phyloP scores from a whole-genome alignment of 2,329 filamentous ascomycete species.

The Trichoderma koningiopsis region DNA sequence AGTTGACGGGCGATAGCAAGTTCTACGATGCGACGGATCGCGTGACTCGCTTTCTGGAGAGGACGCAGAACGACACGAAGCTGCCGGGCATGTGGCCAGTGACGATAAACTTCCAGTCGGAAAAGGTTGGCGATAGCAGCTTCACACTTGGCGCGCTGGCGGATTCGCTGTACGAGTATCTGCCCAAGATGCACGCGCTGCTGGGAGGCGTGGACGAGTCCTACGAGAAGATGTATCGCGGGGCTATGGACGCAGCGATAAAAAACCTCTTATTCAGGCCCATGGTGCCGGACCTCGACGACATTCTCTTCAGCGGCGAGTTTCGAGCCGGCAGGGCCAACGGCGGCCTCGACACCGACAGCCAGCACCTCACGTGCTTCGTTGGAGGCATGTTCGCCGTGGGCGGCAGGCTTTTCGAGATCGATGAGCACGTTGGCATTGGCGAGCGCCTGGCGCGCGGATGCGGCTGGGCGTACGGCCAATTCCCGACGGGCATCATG shows the following conservation, averaged over 20 bases:
- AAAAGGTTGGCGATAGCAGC: constrained; percentile 50
- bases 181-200: constrained; percentile 65
- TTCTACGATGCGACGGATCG: constrained; percentile 78
- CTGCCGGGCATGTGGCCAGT: constrained; percentile 79
- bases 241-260: constrained; percentile 62
- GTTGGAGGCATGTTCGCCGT: constrained; percentile 70
- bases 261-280: constrained; percentile 70
- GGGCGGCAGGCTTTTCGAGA: constrained; percentile 60
- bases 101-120: constrained; percentile 59
- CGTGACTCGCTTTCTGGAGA: constrained; percentile 70
- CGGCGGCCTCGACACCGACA: constrained; percentile 35
- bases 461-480: constrained; percentile 60
- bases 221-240: constrained; percentile 68
- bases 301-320: constrained; percentile 56
- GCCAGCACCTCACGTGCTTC: constrained; percentile 57
- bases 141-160: constrained; percentile 58
- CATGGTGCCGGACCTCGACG: constrained; percentile 60
- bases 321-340: constrained; percentile 33
- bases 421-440: constrained; percentile 50
- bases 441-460: constrained; percentile 55
- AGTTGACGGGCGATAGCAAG: constrained; percentile 70
- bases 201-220: constrained; percentile 62
- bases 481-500: constrained; percentile 60
- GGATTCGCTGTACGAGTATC: constrained; percentile 63
- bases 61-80: constrained; percentile 67